Base-by-base conservation (phyloP, 352 stramenopile genomes). In the Achlya hypogyna region DNA sequence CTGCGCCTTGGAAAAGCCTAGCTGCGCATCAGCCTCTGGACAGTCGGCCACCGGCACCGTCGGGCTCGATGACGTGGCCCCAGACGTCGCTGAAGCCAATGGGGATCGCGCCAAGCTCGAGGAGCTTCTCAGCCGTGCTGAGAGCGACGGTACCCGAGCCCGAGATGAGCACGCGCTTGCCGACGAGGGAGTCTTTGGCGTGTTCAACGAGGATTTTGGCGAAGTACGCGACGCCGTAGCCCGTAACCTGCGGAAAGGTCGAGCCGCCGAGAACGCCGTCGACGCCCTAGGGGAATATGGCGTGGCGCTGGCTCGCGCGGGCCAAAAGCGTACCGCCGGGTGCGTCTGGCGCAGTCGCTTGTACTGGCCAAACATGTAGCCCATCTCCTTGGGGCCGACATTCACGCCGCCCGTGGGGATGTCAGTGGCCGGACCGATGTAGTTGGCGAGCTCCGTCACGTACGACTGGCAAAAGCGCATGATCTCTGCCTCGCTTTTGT, bases 381-480 rank as follows among this genome's bases (percentile, higher is more conserved):
- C 90, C 60, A 98, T 96, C 79, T 99, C 97, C 65, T 96, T 87
- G 9, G 87, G 72, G 14, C 91, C 93, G 22, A 98, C 93, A 51
- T 94, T 96, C 47, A 98, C 95, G 25, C 96, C 97, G 69, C 97
- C 97, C 12, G 87, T 97, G 16, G 96, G 96, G 65, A 96, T 87
- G 74, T 99, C 96, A 63, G 95, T 84, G 77, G 98, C 91, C 12
- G 95, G 93, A 8, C 96, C 97, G 72, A 99, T 97, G 82, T 99
- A 99, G 73, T 98, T 98, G 67, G 89, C 86, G 53, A 99, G 77
- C 74, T 99, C 96, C 1, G 93, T 98, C 93, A 98, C 98, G 78
- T 97, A 99, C 45, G 81, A 95, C 79, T 99, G 95, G 71, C 96
- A 99, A 75, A 99, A 99, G 52, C 95, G 85, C 82, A 98, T 97